Evolutionary conservation across 192 early-diverging fungal species (phyloP).

Genomic region (Jimgerdemannia flammicorona): DNA sequence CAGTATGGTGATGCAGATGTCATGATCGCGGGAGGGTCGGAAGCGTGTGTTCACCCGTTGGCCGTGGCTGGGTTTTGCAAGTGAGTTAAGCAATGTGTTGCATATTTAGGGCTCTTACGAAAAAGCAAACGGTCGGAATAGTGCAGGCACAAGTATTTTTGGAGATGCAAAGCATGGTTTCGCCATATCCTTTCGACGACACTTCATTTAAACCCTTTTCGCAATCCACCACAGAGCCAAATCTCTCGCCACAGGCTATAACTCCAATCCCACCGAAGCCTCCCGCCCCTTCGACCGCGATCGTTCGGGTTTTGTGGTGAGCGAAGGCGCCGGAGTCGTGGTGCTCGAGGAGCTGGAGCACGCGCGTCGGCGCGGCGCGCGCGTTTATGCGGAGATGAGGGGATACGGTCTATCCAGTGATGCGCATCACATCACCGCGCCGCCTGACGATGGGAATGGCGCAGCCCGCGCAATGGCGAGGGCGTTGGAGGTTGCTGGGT

Average conservation of each 20-base stretch:
- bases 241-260: constrained; percentile 78
- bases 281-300: constrained; percentile 89
- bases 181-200: too few species aligned
- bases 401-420: constrained; percentile 93
- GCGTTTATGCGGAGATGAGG: constrained; percentile 82
- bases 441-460: constrained; percentile 79
- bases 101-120: too few species aligned
- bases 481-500: constrained; percentile 61
- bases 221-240: constrained; percentile 69
- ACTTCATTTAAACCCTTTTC: too few species aligned
- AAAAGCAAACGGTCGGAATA: too few species aligned
- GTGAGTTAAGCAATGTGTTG: too few species aligned
- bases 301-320: constrained; percentile 92
- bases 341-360: constrained; percentile 91
- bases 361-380: constrained; percentile 78
- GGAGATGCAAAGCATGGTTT: too few species aligned
- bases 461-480: constrained; percentile 85
- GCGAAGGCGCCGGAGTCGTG: constrained; percentile 86
- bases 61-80: constrained; percentile 86
- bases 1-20: constrained; percentile 91
- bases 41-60: constrained; percentile 81
- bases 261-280: constrained; percentile 72
- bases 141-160: too few species aligned
- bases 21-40: constrained; percentile 91
- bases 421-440: constrained; percentile 92